phyloP scores from a whole-genome alignment of 2,329 filamentous ascomycete genomes.

The Monilinia laxa region DNA sequence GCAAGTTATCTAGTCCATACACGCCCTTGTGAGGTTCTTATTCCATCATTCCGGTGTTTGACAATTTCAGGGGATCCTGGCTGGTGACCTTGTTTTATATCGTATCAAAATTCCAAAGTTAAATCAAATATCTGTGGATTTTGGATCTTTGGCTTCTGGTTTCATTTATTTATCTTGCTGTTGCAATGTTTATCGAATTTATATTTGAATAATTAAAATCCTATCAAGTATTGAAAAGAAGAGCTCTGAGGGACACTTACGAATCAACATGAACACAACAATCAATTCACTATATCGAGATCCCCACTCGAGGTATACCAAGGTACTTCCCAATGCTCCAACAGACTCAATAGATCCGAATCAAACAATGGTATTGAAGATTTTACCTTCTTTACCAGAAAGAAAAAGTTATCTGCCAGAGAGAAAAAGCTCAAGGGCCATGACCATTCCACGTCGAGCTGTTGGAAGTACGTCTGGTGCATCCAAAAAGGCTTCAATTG shows the following conservation, averaged over 20 bases:
- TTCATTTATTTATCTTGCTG: not conserved
- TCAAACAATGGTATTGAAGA: slow-evolving; percentile 20
- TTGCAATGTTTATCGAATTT: not conserved
- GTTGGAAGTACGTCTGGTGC: slow-evolving; percentile 30
- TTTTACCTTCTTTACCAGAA: slow-evolving; percentile 27
- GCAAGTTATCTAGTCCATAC: slow-evolving; percentile 15
- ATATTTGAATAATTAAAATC: not conserved
- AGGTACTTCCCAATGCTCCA: slow-evolving; percentile 33
- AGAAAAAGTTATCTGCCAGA: slow-evolving; percentile 24
- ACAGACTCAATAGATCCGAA: slow-evolving; percentile 14
- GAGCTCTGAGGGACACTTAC: not conserved
- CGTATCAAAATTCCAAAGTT: not conserved
- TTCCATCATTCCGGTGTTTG: slow-evolving; percentile 22
- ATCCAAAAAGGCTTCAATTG: slow-evolving; percentile 28
- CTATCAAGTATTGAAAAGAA: not conserved
- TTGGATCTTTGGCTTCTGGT: not conserved
- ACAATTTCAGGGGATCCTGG: slow-evolving; percentile 23
- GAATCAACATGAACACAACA: slow-evolving; percentile 6
- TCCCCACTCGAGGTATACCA: slow-evolving; percentile 33
- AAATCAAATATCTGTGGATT: not conserved
- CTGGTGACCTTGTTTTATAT: slow-evolving; percentile 22
- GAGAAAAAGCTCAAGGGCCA: slow-evolving; percentile 24
- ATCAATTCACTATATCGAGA: slow-evolving; percentile 25
- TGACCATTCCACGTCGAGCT: slow-evolving; percentile 34
- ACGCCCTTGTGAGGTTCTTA: slow-evolving; percentile 4